phyloP scores from a whole-genome alignment of 108 stramenopile species.

The Poteriospumella lacustris region DNA sequence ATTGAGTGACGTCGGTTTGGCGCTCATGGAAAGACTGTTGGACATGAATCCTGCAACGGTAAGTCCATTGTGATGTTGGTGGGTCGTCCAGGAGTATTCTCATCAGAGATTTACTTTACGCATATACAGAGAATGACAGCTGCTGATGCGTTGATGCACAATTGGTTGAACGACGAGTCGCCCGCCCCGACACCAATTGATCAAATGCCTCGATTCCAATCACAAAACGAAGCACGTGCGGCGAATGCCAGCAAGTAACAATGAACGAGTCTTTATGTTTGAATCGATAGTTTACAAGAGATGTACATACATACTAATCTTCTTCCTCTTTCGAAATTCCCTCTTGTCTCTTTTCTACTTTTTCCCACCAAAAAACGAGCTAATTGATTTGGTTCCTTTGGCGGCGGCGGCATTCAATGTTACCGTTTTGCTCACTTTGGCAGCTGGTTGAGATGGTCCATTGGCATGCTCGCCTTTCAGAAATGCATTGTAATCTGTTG shows the following conservation, averaged over 20 bases:
- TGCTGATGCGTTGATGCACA: not conserved
- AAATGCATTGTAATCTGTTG: not conserved
- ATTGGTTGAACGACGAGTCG: constrained; percentile 1
- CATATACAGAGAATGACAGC: constrained; percentile 15
- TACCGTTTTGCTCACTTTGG: not conserved
- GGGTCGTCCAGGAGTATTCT: not conserved
- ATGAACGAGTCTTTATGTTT: not conserved
- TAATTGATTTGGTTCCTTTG: not conserved
- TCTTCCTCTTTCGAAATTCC: not conserved
- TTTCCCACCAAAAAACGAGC: not conserved
- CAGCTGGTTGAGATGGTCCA: not conserved
- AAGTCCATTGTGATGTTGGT: not conserved
- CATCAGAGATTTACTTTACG: not conserved
- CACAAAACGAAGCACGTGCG: not conserved
- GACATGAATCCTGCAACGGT: constrained; percentile 12
- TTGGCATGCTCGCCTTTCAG: not conserved
- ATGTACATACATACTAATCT: not conserved
- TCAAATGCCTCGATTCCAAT: constrained; percentile 11
- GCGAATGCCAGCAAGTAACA: not conserved
- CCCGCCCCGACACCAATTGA: not conserved
- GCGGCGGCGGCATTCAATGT: not conserved
- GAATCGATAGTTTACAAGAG: not conserved
- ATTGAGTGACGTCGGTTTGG: constrained; percentile 9
- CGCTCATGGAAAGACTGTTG: not conserved
- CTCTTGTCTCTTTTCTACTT: not conserved